Conservation (phyloP, 2,329 filamentous ascomycete genomes). For the Cladosporium sp. region DNA sequence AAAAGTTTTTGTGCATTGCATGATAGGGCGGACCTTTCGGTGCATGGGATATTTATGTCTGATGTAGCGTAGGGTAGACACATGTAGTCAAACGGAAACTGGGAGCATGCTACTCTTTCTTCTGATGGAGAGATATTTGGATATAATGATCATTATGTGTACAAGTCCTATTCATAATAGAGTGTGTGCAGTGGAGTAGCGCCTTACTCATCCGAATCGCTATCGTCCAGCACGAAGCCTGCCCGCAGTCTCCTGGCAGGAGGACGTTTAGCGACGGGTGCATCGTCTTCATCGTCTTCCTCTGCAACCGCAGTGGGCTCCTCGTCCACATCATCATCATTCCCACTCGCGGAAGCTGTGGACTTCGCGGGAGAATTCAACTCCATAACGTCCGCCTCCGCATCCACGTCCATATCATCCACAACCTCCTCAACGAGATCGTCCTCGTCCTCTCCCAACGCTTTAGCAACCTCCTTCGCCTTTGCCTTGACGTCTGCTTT, state of each 20-base stretch:
- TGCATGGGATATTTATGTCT: no score
- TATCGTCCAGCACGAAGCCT: slow-evolving; percentile 43
- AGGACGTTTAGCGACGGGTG: slow-evolving; percentile 32
- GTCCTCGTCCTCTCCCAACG: slow-evolving; percentile 17
- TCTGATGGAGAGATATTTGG: background rate
- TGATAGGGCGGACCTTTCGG: no score
- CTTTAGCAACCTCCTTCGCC: slow-evolving; percentile 16
- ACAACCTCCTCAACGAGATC: slow-evolving; percentile 17
- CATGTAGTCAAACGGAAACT: no score
- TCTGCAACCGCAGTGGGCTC: slow-evolving; percentile 19
- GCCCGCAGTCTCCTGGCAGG: slow-evolving; percentile 35
- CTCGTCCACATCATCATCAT: slow-evolving; percentile 15
- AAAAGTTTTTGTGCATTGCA: no score
- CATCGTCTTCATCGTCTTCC: slow-evolving; percentile 36
- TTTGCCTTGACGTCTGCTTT: slow-evolving; percentile 15
- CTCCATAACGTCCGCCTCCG: slow-evolving; percentile 3
- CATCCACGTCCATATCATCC: slow-evolving; percentile 12
- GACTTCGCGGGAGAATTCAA: slow-evolving; percentile 2
- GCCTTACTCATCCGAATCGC: slow-evolving; percentile 20
- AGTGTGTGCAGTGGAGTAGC: background rate
- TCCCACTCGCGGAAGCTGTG: slow-evolving; percentile 8
- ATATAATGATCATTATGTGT: background rate
- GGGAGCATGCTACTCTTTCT: no score
- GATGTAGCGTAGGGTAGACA: no score
- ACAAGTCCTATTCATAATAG: background rate